phyloP scores from a whole-genome alignment of 495 filamentous ascomycete species.

The Cryomyces minteri region DNA sequence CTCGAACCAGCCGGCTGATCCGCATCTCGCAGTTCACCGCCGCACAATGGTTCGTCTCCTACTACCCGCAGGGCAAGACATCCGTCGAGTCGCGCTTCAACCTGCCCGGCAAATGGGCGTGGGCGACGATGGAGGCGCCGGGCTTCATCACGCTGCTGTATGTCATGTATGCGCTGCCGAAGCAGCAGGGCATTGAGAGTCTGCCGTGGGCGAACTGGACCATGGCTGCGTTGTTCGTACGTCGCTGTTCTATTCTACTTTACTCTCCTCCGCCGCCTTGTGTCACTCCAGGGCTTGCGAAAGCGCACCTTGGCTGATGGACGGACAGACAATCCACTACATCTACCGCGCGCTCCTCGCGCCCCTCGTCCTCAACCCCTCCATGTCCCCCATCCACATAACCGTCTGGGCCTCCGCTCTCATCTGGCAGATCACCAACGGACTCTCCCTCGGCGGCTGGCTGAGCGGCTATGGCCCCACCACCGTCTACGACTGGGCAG shows the following conservation, averaged over 20 bases:
- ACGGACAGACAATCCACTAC: constrained; percentile 48
- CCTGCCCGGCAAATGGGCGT: constrained; percentile 70
- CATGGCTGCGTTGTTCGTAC: constrained; percentile 43
- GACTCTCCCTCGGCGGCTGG: constrained; percentile 58
- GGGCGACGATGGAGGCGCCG: constrained; percentile 71
- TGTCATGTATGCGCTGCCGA: constrained; percentile 47
- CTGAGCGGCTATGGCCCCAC: constrained; percentile 58
- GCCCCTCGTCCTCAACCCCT: constrained; percentile 61
- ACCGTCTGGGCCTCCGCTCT: constrained; percentile 40
- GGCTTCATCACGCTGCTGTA: constrained; percentile 64
- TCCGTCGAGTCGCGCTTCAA: constrained; percentile 56
- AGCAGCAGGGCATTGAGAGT: constrained; percentile 24
- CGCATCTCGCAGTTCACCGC: constrained; percentile 16
- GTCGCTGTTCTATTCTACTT: constrained; percentile 15
- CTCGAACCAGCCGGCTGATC: neutral
- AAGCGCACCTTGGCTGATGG: neutral
- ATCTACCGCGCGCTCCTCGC: constrained; percentile 68
- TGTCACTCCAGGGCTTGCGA: constrained; percentile 1
- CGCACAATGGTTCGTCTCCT: constrained; percentile 23
- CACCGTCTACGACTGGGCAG: constrained; percentile 36
- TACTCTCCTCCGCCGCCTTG: constrained; percentile 18
- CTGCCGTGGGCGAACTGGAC: constrained; percentile 53
- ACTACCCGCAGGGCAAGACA: constrained; percentile 55
- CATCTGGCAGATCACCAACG: constrained; percentile 65
- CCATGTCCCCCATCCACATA: constrained; percentile 69